Conservation (phyloP, 73 alveolate species). For the Paramecium biaurelia region DNA sequence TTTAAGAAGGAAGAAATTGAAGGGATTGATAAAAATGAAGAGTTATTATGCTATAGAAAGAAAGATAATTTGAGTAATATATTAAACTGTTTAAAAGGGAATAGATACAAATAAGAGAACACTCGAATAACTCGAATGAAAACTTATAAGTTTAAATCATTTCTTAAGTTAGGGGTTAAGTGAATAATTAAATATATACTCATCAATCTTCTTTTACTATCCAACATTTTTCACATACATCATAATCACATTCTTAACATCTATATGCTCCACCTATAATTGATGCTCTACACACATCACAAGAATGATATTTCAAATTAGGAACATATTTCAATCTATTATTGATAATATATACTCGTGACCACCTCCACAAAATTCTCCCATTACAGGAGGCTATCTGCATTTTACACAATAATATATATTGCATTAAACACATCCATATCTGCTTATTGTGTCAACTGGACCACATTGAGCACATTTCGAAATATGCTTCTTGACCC, state of each 20-base stretch:
- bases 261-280: constrained; percentile 28
- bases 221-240: constrained; percentile 43
- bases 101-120: background rate
- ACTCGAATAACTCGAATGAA: background rate
- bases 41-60: background rate
- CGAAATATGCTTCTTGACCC: background rate
- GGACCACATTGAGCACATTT: constrained; percentile 40
- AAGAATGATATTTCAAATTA: background rate
- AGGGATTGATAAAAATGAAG: background rate
- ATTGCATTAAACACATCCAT: background rate
- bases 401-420: constrained; percentile 28
- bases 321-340: constrained; percentile 36
- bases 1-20: background rate
- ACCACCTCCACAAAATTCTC: constrained; percentile 32
- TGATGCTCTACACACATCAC: constrained; percentile 19
- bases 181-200: background rate
- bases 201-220: constrained; percentile 26
- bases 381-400: constrained; percentile 27
- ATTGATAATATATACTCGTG: background rate
- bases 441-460: constrained; percentile 3
- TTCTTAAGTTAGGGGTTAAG: background rate
- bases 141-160: background rate
- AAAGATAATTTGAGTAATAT: background rate
- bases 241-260: constrained; percentile 31
- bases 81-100: background rate